Percentiles rank a stretch among this genome's conserved stretches.
Evolutionary conservation across 2,329 filamentous ascomycete species (phyloP).

Genomic region (Aulographum hederae): DNA sequence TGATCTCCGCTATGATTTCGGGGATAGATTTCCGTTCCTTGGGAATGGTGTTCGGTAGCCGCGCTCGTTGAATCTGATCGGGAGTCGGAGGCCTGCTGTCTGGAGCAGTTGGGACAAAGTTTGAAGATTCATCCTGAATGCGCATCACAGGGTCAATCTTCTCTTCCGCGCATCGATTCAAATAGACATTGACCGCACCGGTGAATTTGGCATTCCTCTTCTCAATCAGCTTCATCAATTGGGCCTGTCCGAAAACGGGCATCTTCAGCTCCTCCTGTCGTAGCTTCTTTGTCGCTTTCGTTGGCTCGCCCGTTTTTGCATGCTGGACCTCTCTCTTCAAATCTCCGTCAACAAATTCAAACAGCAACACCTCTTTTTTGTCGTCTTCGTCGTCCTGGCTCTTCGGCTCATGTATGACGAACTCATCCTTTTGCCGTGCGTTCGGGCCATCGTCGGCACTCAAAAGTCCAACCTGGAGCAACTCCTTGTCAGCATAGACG

Average conservation of each 20-base stretch:
- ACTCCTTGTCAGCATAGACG: conserved; percentile 67
- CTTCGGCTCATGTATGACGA: conserved; percentile 13
- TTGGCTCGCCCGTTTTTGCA: conserved; percentile 55
- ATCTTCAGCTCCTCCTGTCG: conserved; percentile 70
- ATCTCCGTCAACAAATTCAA: conserved; percentile 87
- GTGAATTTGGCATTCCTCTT: conserved; percentile 74
- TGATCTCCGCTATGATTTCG: conserved; percentile 73
- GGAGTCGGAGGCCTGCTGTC: conserved; percentile 24
- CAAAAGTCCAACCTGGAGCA: conserved; percentile 62
- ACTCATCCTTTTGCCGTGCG: conserved; percentile 20
- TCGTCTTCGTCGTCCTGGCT: conserved; percentile 20
- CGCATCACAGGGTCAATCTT: conserved; percentile 47
- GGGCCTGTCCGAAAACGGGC: conserved; percentile 83
- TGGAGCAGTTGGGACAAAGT: conserved; percentile 44
- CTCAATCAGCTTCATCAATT: conserved; percentile 77
- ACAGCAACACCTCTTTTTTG: conserved; percentile 56
- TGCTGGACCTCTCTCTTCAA: conserved; percentile 61
- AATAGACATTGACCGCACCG: conserved; percentile 56
- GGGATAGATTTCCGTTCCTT: conserved; percentile 61
- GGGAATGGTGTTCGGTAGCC: conserved; percentile 54
- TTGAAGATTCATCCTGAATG: conserved; percentile 39
- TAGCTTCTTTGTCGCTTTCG: conserved; percentile 47
- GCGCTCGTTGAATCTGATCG: conserved; percentile 14
- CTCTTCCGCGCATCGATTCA: conserved; percentile 53
- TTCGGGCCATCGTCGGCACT: conserved; percentile 50